A percentile compares a stretch with the other conserved stretches of the same genome.
phyloP scores from a whole-genome alignment of 208 protist genomes.

The Leishmania turanica region DNA sequence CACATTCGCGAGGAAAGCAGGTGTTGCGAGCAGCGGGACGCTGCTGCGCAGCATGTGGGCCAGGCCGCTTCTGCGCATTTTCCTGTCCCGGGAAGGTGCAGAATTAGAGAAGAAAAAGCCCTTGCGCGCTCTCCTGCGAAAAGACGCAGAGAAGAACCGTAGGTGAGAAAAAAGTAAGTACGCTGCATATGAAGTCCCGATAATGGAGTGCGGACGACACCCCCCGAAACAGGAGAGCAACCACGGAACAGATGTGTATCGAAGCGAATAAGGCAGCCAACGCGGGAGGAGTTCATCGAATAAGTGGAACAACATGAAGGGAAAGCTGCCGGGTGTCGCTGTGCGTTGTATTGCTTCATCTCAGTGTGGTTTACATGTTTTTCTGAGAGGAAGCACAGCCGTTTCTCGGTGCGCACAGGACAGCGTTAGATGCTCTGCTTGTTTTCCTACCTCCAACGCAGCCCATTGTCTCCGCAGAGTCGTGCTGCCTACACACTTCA shows the following conservation, averaged over 20 bases:
- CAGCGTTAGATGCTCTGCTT: background rate
- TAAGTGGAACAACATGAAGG: background rate
- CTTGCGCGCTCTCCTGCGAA: background rate
- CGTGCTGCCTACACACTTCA: background rate
- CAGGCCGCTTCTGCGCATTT: constrained; percentile 39
- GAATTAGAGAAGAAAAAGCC: constrained; percentile 1
- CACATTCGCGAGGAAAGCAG: constrained; percentile 70
- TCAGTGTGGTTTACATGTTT: background rate
- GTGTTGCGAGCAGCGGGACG: constrained; percentile 53
- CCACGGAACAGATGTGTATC: background rate
- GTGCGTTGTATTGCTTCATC: background rate
- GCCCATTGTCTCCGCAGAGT: background rate
- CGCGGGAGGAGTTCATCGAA: background rate
- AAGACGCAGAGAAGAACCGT: background rate
- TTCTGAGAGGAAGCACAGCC: background rate
- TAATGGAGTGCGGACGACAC: background rate
- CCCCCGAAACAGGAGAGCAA: background rate
- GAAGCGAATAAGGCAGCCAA: background rate
- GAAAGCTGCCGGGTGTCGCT: background rate
- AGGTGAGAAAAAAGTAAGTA: background rate
- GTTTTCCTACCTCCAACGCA: background rate
- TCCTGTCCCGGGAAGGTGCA: constrained; percentile 2
- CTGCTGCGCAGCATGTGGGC: constrained; percentile 40
- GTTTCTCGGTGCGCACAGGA: background rate
- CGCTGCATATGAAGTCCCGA: background rate